Conservation (phyloP, 306 rosid species). For the Casuarina glauca region DNA sequence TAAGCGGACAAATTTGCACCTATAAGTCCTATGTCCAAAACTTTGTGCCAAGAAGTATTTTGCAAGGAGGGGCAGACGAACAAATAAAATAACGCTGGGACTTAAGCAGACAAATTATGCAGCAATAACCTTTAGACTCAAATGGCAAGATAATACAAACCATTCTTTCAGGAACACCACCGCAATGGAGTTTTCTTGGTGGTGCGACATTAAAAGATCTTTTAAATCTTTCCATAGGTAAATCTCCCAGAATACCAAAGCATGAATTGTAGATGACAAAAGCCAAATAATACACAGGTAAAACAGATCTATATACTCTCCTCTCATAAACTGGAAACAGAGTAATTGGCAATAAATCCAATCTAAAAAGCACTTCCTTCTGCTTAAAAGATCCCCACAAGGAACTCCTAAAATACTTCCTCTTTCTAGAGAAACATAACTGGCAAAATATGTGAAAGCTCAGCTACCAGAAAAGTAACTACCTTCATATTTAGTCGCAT, state of each 20-base stretch:
- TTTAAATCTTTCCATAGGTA: slow-evolving; percentile 94
- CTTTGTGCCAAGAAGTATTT: background rate
- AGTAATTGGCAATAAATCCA: background rate
- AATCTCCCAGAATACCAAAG: slow-evolving; percentile 61
- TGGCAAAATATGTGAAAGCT: slow-evolving; percentile 10
- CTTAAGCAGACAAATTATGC: background rate
- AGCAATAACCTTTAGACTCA: background rate
- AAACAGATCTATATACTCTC: background rate
- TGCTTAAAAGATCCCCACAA: background rate
- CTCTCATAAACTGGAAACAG: slow-evolving; percentile 6
- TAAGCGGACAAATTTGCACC: background rate
- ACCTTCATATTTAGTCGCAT: slow-evolving; percentile 95
- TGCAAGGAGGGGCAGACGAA: background rate
- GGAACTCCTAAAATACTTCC: background rate
- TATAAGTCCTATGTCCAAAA: background rate
- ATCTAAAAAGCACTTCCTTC: background rate
- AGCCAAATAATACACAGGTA: slow-evolving; percentile 13
- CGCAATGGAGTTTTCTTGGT: slow-evolving; percentile 82
- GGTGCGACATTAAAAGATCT: slow-evolving; percentile 61
- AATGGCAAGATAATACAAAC: slow-evolving; percentile 50
- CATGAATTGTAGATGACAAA: slow-evolving; percentile 22
- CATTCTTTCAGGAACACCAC: slow-evolving; percentile 95
- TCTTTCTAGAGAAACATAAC: background rate
- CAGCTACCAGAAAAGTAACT: slow-evolving; percentile 8
- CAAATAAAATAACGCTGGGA: background rate